Conservation (phyloP, 495 filamentous ascomycete species). For the Symbiotaphrina buchneri region DNA sequence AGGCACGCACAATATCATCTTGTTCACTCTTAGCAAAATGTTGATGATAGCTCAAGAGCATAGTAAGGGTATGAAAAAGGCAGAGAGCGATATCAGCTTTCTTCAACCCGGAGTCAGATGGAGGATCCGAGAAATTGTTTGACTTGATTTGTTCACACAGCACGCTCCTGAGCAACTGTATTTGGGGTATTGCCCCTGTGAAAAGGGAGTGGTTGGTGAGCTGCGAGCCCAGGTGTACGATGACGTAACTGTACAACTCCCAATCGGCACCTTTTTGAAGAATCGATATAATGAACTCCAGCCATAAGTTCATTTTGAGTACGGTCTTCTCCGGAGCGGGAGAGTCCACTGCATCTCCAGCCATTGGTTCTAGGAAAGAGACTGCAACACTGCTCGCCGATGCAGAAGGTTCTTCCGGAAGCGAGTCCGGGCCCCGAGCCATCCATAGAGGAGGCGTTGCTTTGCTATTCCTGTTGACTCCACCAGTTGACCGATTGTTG, state of each 20-base stretch:
- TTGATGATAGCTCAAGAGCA: slow-evolving; percentile 70
- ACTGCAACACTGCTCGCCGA: too few relatives aligned
- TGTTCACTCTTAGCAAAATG: slow-evolving; percentile 67
- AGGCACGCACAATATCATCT: slow-evolving; percentile 69
- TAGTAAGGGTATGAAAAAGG: slow-evolving; percentile 62
- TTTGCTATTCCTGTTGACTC: slow-evolving; percentile 11
- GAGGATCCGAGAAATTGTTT: slow-evolving; percentile 53
- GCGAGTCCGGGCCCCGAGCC: slow-evolving; percentile 13
- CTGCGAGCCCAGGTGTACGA: slow-evolving; percentile 72
- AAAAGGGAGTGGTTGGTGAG: slow-evolving; percentile 82
- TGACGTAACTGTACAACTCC: slow-evolving; percentile 82
- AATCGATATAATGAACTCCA: slow-evolving; percentile 49
- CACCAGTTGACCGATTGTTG: slow-evolving; percentile 11
- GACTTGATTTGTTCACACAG: slow-evolving; percentile 64
- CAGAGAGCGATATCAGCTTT: slow-evolving; percentile 76
- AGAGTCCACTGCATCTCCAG: too few relatives aligned
- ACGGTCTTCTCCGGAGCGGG: slow-evolving; percentile 15
- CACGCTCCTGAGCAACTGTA: slow-evolving; percentile 52
- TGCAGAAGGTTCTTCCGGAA: too few relatives aligned
- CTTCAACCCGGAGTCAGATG: slow-evolving; percentile 47
- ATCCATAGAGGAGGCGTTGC: slow-evolving; percentile 31
- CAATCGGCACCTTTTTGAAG: slow-evolving; percentile 65
- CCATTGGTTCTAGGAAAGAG: too few relatives aligned
- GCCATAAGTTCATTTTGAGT: slow-evolving; percentile 54
- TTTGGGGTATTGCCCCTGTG: slow-evolving; percentile 38